Evolutionary conservation across 257 asterid species (phyloP).

Genomic region (Misopates orontium): DNA sequence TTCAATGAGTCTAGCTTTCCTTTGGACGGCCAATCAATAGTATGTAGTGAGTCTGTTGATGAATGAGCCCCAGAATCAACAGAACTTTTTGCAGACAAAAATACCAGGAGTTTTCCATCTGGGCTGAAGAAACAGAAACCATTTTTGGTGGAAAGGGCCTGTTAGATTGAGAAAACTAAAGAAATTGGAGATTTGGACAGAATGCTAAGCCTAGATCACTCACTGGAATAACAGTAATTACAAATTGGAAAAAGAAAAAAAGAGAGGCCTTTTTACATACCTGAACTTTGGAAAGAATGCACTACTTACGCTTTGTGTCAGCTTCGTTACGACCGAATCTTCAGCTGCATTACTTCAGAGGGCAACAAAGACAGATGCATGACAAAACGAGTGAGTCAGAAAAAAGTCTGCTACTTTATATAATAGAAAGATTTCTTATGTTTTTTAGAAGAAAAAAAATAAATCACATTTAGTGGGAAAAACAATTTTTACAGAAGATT

Average conservation of each 20-base stretch:
- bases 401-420: background rate
- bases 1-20: conserved; percentile 48
- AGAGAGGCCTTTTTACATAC: conserved; percentile 31
- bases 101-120: conserved; percentile 72
- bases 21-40: conserved; percentile 71
- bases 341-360: conserved; percentile 51
- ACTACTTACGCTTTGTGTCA: conserved; percentile 70
- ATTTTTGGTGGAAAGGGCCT: conserved; percentile 14
- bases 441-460: no score
- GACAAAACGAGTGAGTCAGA: conserved; percentile 27
- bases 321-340: conserved; percentile 39
- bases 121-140: conserved; percentile 54
- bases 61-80: conserved; percentile 85
- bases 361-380: conserved; percentile 22
- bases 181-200: conserved; percentile 9
- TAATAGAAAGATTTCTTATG: background rate
- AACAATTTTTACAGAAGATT: conserved; percentile 4
- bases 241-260: background rate
- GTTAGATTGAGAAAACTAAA: background rate
- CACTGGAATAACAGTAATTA: background rate
- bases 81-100: conserved; percentile 71
- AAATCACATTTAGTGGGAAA: background rate
- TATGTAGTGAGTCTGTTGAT: conserved; percentile 85
- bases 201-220: background rate
- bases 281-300: conserved; percentile 87